A percentile compares a stretch with the other conserved stretches of the same genome.
Conservation (phyloP, 2,329 filamentous ascomycete species). For the Fusarium transvaalense region DNA sequence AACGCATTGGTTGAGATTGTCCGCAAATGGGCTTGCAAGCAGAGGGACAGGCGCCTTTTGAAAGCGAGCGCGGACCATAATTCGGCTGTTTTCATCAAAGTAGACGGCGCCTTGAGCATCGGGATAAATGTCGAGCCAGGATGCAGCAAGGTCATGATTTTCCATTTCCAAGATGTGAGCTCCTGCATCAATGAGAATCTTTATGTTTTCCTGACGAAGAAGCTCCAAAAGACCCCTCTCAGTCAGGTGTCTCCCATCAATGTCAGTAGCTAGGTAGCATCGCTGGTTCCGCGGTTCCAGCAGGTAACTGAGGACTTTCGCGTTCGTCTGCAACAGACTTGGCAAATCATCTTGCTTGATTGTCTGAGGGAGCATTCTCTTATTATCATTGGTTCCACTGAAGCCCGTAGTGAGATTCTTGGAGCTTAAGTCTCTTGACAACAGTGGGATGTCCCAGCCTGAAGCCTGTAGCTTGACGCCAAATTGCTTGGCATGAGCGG, state of each 20-base stretch:
- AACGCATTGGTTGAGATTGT: constrained; percentile 64
- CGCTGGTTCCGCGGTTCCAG: constrained; percentile 63
- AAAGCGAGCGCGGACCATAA: constrained; percentile 40
- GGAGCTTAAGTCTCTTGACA: background rate
- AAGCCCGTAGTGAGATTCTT: constrained; percentile 71
- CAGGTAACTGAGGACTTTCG: constrained; percentile 71
- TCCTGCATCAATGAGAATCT: constrained; percentile 72
- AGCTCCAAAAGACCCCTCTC: constrained; percentile 13
- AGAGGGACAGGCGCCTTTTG: constrained; percentile 62
- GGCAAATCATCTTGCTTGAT: constrained; percentile 72
- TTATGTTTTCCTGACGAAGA: constrained; percentile 52
- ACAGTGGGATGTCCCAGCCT: constrained; percentile 75
- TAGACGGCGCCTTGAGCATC: constrained; percentile 64
- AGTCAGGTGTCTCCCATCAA: constrained; percentile 53
- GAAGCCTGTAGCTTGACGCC: constrained; percentile 72
- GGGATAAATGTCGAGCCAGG: constrained; percentile 63
- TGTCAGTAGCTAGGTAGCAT: constrained; percentile 55
- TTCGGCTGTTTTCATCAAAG: constrained; percentile 57
- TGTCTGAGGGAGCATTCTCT: constrained; percentile 69
- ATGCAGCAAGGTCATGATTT: constrained; percentile 62
- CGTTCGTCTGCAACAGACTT: constrained; percentile 69
- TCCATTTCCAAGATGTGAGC: constrained; percentile 73
- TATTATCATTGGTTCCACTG: constrained; percentile 77
- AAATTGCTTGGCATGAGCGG: constrained; percentile 74
- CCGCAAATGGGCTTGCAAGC: constrained; percentile 65